Conservation (phyloP, 129 eudicot species). For the Cynara cardunculus region DNA sequence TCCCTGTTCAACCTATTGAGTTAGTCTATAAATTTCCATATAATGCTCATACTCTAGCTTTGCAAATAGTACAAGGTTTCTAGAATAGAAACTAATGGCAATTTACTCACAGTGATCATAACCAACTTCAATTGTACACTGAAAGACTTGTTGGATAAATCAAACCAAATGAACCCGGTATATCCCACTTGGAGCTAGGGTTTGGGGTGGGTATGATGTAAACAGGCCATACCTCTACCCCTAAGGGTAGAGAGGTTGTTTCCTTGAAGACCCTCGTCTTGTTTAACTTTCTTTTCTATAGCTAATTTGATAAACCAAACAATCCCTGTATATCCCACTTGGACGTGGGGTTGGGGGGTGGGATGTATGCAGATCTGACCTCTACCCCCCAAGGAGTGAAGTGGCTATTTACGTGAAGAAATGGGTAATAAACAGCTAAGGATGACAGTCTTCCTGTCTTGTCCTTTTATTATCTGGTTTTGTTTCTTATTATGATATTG, state of each 20-base stretch:
- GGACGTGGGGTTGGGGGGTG: background rate
- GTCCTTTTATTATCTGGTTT: background rate
- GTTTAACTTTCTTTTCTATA: background rate
- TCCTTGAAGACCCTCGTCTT: background rate
- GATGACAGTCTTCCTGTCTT: background rate
- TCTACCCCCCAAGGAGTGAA: background rate
- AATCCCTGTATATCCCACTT: background rate
- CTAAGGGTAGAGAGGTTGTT: background rate
- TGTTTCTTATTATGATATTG: background rate
- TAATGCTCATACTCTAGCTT: background rate
- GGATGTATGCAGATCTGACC: background rate
- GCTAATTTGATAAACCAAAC: background rate
- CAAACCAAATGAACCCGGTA: background rate
- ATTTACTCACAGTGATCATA: background rate
- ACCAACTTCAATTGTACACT: background rate
- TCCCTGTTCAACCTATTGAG: conserved; percentile 49
- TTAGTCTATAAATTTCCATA: background rate
- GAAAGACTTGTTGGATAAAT: background rate
- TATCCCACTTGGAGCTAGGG: background rate
- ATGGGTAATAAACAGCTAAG: background rate
- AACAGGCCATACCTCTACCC: background rate
- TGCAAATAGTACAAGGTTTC: background rate
- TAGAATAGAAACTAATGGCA: background rate
- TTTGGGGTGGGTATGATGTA: background rate
- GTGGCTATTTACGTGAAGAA: background rate